These are phyloP conservation scores for Sarcocystis neurona DNA, from an alignment of 169 alveolate genomes.

Conservation along the genomic window DNA sequence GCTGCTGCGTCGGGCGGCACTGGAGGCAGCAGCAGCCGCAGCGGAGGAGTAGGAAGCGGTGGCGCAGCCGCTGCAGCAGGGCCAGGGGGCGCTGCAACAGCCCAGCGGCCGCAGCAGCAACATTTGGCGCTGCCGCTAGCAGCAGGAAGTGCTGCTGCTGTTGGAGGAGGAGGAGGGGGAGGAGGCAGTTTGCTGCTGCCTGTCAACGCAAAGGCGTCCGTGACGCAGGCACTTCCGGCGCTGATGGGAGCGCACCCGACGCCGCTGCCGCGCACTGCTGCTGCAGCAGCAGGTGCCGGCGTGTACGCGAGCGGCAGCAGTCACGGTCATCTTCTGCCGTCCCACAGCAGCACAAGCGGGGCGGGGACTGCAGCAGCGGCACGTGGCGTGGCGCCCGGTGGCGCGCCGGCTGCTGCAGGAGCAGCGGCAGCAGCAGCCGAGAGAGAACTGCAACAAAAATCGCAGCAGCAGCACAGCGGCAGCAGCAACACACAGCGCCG, in stretches of 20 bases:
- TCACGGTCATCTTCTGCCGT: background rate
- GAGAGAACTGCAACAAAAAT: background rate
- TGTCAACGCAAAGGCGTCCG: too few relatives aligned
- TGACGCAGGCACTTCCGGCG: too few relatives aligned
- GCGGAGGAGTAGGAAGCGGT: background rate
- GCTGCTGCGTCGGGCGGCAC: background rate
- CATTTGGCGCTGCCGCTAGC: background rate
- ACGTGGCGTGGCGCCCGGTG: background rate
- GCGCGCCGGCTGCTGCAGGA: slow-evolving; percentile 22
- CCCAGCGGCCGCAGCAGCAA: background rate
- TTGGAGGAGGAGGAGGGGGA: background rate
- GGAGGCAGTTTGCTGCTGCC: too few relatives aligned
- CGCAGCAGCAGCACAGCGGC: background rate
- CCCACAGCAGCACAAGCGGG: background rate
- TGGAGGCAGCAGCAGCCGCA: background rate
- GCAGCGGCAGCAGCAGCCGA: slow-evolving; percentile 28
- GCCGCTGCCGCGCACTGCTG: too few relatives aligned
- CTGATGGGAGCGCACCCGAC: slow-evolving; percentile 47
- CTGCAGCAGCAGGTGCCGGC: background rate
- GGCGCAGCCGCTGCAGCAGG: background rate
- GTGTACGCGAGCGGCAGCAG: background rate
- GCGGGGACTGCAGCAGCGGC: slow-evolving; percentile 2
- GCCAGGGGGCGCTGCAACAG: slow-evolving; percentile 21
- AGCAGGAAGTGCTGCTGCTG: background rate
- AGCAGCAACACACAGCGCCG: background rate